Evolutionary conservation across 2,329 filamentous ascomycete species (phyloP).

Genomic region (Endocalyx cinctus): DNA sequence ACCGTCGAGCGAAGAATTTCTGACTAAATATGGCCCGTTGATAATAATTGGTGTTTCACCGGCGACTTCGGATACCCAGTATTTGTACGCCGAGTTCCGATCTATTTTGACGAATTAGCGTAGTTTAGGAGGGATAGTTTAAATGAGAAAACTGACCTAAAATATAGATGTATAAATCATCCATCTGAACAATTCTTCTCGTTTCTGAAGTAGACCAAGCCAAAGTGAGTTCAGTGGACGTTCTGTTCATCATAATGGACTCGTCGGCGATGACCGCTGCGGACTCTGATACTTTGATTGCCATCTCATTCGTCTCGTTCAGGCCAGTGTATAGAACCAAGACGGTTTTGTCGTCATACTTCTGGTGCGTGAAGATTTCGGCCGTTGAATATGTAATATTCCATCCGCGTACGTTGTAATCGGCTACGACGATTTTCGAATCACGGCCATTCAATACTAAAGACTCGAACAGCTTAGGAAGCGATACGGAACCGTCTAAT

Average conservation of each 20-base stretch:
- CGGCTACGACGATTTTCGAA: conserved; percentile 61
- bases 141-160: conserved; percentile 9
- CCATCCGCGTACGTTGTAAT: conserved; percentile 56
- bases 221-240: conserved; percentile 12
- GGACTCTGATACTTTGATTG: conserved; percentile 30
- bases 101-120: conserved; percentile 12
- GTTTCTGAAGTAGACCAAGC: conserved; percentile 11
- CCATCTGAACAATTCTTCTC: conserved; percentile 12
- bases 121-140: too few relatives aligned
- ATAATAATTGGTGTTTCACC: conserved; percentile 41
- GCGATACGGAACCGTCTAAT: conserved; percentile 46
- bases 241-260: conserved; percentile 22
- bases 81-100: conserved; percentile 62
- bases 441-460: conserved; percentile 59
- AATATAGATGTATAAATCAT: conserved; percentile 9
- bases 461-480: conserved; percentile 54
- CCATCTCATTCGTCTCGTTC: conserved; percentile 61
- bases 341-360: conserved; percentile 38
- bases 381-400: conserved; percentile 63
- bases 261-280: conserved; percentile 3
- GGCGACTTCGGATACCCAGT: conserved; percentile 53
- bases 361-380: conserved; percentile 62
- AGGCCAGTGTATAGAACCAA: conserved; percentile 60
- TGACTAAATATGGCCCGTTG: conserved; percentile 61
- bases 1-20: conserved; percentile 51